Conservation (phyloP, 306 rosid species). For the Trifolium fragiferum region DNA sequence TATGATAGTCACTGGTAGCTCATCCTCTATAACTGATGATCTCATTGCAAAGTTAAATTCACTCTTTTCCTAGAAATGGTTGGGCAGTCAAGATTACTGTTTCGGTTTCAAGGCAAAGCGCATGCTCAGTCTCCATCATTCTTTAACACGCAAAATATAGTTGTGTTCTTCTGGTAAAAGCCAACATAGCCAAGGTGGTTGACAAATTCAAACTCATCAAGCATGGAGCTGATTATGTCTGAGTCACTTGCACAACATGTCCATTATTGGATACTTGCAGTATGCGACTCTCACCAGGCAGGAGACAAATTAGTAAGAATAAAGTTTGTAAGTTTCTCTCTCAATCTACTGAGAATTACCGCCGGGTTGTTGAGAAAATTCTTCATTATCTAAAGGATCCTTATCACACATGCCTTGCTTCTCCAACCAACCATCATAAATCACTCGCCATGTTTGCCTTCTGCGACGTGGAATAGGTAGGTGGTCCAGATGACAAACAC, state of each 20-base stretch:
- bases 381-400: neutral
- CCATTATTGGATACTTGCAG: neutral
- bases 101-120: neutral
- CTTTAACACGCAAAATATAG: neutral
- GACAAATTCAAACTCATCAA: neutral
- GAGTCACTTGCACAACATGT: neutral
- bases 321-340: neutral
- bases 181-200: neutral
- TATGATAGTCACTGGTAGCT: neutral
- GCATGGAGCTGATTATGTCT: constrained; percentile 10
- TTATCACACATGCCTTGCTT: neutral
- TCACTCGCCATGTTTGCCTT: neutral
- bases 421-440: neutral
- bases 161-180: neutral
- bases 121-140: neutral
- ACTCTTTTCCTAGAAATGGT: neutral
- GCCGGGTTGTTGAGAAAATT: neutral
- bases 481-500: neutral
- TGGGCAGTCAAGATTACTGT: neutral
- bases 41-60: neutral
- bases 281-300: neutral
- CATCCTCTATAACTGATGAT: constrained; percentile 1
- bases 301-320: neutral
- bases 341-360: too few relatives aligned
- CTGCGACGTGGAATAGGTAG: neutral